Evolutionary conservation across 164 flowering plant species (phyloP), one percentile per base, ranked within the genome.

Genomic region (Euptelea pleiosperma): DNA sequence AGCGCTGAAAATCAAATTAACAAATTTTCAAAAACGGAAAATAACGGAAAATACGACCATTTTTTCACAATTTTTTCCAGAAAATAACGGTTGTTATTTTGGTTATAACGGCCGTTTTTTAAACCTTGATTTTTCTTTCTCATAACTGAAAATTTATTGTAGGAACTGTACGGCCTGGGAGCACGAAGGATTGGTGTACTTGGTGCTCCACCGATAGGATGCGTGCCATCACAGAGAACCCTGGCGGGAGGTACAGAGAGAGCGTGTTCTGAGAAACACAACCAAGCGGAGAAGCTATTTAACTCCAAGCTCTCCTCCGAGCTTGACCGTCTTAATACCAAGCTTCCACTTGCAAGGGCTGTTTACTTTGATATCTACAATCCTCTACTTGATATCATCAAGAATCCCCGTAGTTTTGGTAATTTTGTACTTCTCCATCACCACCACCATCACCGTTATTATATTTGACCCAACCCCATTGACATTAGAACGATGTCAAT

Each of bases 161-260:
- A 79, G 81, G 66, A 72, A 24, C 18, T 79, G 31, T 63, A 65
- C 31, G 8, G 15, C 0, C 34, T 66, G n/a, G 83, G 81, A 21
- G 79, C 69, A 2, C 34, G 79, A 43, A 74, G 69, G 61, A 65
- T 79, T 15, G 79, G 56, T 0, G 72, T 77, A 7, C 34, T 57
- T 8, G 52, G 79, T 24, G 55, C 61, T 9, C 74, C 82, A 2
- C 79, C 78, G 0, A 12, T 76, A 44, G 80, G 82, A 43, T 77
- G 81, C 22, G 55, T 75, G 39, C 82, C 82, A 25, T 52, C 74
- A 41, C 73, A 70, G 26, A 73, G 80, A 65, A 78, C 82, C 0
- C 37, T 78, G 22, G 63, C 30, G 4, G 82, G 82, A 53, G 82
- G 82, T 10, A 12, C 25, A 14, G 14, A 29, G 7, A 66, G 78